Percentiles rank a stretch among this genome's conserved stretches.
Evolutionary conservation across 1,139 yeast species (phyloP).

Genomic region (Hansenula lynferdii): DNA sequence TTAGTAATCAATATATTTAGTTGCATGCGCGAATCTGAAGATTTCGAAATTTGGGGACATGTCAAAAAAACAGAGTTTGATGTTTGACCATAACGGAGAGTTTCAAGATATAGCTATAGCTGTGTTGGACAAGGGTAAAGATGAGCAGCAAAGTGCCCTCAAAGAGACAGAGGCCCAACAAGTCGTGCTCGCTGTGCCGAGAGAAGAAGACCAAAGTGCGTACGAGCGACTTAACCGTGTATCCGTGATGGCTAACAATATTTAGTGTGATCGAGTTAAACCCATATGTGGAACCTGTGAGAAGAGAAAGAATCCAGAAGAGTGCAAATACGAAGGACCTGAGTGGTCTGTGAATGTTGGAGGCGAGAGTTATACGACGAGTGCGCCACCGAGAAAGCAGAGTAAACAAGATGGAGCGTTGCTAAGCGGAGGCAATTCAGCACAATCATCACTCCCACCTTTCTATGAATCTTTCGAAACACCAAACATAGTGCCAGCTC

Average conservation of each 20-base stretch:
- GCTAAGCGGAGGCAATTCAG: background rate
- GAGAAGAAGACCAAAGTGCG: conserved; percentile 1
- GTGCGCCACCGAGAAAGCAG: background rate
- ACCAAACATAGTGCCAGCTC: no score
- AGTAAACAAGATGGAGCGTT: no score
- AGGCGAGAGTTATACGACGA: background rate
- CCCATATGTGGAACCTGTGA: conserved; percentile 1
- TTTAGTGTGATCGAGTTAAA: conserved; percentile 1
- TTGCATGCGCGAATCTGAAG: no score
- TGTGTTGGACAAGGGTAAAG: background rate
- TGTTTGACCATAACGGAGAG: no score
- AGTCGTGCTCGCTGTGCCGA: background rate
- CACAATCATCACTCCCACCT: background rate
- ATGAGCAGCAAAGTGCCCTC: background rate
- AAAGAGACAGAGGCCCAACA: conserved; percentile 1
- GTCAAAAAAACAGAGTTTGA: no score
- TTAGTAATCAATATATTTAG: no score
- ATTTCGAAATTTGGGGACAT: no score
- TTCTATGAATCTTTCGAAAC: no score
- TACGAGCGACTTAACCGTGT: no score
- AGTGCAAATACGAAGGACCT: background rate
- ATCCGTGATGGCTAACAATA: no score
- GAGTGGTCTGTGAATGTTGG: background rate
- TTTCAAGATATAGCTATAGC: no score
- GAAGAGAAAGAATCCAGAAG: background rate